Percentiles rank a stretch among this genome's conserved stretches.
Evolutionary conservation across 2,329 filamentous ascomycete genomes (phyloP).

Genomic region (Didymellaceae sp.): DNA sequence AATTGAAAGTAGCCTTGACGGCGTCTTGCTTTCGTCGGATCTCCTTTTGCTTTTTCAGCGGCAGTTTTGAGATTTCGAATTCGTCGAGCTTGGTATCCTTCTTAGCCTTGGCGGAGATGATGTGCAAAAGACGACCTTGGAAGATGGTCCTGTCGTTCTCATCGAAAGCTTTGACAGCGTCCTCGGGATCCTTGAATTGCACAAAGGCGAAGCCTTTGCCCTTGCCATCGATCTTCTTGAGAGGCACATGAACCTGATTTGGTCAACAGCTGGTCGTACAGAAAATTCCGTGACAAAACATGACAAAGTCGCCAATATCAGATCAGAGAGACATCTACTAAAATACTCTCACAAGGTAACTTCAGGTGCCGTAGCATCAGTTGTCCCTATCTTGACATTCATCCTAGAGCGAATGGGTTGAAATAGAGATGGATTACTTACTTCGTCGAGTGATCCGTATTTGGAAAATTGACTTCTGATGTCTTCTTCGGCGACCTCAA

Average conservation of each 20-base stretch:
- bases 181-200: conserved; percentile 73
- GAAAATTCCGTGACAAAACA: not conserved
- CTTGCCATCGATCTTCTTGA: conserved; percentile 70
- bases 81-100: conserved; percentile 84
- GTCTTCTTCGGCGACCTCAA: conserved; percentile 77
- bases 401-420: conserved; percentile 66
- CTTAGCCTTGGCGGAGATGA: conserved; percentile 84
- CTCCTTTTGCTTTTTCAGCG: conserved; percentile 91
- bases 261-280: conserved; percentile 24
- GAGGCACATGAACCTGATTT: conserved; percentile 82
- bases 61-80: conserved; percentile 86
- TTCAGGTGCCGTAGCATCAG: conserved; percentile 94
- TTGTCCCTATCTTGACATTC: conserved; percentile 99
- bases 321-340: conserved; percentile 99
- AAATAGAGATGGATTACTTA: conserved; percentile 59
- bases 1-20: conserved; percentile 82
- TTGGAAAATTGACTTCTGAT: conserved; percentile 73
- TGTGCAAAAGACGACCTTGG: conserved; percentile 89
- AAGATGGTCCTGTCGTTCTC: conserved; percentile 84
- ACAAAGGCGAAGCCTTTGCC: conserved; percentile 93
- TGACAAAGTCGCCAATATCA: conserved; percentile 61
- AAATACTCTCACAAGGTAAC: conserved; percentile 92
- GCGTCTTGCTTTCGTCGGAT: conserved; percentile 86
- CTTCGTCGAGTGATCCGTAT: conserved; percentile 84
- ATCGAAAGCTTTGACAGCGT: conserved; percentile 80